Base-by-base conservation (phyloP, 202 grass and related monocot species). In the Cymbopogon flexuosus region DNA sequence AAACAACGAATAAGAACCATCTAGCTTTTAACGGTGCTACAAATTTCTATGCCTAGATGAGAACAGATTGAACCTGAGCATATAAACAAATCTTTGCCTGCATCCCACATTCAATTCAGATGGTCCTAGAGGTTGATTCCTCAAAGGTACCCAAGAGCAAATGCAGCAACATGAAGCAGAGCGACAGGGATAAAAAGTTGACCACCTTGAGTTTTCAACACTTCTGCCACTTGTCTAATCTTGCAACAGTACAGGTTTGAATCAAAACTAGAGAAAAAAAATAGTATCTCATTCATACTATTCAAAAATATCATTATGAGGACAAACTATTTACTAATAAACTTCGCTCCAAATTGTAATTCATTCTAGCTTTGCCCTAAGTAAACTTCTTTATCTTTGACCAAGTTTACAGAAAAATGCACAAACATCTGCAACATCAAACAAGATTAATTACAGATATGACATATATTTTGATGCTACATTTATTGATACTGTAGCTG, bases 81-180 rank as follows among this genome's bases (percentile, higher is more conserved):
- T 42, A 10, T 73, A 3, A 51, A 45, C 64, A 72, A 78, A 4
- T 76, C 27, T 57, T 76, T 89, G 95, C 96, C 96, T 95, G 96
- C 92, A 98, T 98, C 16, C 96, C 92, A 57, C 96, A 98, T 83
- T 98, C 96, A 80, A 98, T 98, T 40, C 92, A 91, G 85, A 98
- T 83, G 36, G 96, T 98, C 67, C 96, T 88, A 59, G 90, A 95
- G 77, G 96, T 98, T 65, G 92, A 98, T 86, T 98, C 96, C 12
- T 92, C 92, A 16, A 98, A 98, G 72, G 81, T 98, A 98, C 21
- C 96, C 92, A 80, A 98, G 65, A 72, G 77, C 88, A 86, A 98
- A 98, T 58, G 96, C 96, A 80, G 89, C 95, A 68, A 29, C 52
- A 86, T 95, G 95, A 45, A 98, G 84, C 41, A 98, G 33, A 78